Evolutionary conservation across 345 rosid species (phyloP).

Genomic region (Eucalyptus fibrosa): DNA sequence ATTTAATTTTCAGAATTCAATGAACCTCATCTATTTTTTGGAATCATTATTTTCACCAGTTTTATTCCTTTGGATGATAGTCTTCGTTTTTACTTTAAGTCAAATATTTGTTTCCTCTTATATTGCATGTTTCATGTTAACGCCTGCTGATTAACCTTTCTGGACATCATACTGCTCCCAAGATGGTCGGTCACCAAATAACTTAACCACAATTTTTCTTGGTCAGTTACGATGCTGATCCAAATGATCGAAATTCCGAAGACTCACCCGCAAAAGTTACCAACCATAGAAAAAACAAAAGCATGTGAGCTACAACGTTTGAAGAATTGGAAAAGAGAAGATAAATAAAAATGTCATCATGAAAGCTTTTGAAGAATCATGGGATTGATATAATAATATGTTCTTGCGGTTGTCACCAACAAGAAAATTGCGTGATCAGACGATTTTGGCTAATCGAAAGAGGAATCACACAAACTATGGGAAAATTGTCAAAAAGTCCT

Average conservation of each 20-base stretch:
- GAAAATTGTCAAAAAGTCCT: no score
- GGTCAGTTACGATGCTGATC: background rate
- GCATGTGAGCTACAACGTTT: background rate
- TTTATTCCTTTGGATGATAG: background rate
- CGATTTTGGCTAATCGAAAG: background rate
- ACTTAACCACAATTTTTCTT: background rate
- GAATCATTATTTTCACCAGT: background rate
- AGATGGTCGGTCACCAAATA: no score
- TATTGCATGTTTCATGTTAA: background rate
- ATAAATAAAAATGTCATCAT: background rate
- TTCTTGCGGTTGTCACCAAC: background rate
- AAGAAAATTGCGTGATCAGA: background rate
- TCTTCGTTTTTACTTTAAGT: background rate
- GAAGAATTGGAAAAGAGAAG: background rate
- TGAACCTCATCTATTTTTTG: background rate
- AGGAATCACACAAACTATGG: background rate
- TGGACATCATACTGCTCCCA: no score
- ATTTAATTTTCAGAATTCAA: background rate
- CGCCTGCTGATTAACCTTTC: background rate
- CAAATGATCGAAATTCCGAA: background rate
- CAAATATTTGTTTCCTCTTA: background rate
- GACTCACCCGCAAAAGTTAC: background rate
- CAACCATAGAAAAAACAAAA: background rate
- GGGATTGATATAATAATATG: background rate
- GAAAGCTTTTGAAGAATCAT: background rate